These are phyloP conservation scores for Lumnitzera racemosa DNA, from an alignment of 345 rosid genomes.

Conservation along the genomic window DNA sequence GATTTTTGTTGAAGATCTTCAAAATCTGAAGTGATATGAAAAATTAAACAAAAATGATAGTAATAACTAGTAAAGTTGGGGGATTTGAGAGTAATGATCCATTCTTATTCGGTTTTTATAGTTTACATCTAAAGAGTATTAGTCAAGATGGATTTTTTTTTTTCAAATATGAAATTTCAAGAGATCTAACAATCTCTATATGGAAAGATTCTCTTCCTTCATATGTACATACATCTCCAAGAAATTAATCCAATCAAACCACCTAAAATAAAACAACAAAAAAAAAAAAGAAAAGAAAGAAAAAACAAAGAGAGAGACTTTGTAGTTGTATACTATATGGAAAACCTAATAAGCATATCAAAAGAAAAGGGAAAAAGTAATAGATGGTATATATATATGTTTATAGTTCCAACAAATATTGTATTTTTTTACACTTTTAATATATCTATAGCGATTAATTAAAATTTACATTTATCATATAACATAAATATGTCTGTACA, in stretches of 20 bases:
- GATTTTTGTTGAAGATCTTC: no score
- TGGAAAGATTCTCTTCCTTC: neutral
- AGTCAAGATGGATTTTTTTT: neutral
- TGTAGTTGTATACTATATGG: no score
- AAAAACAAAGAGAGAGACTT: neutral
- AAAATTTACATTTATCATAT: no score
- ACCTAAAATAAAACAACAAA: neutral
- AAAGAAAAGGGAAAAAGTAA: neutral
- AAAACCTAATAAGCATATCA: neutral
- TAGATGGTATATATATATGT: no score
- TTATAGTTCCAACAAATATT: no score
- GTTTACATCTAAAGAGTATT: neutral
- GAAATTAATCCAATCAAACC: neutral
- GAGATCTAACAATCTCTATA: slow-evolving; percentile 6
- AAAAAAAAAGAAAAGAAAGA: neutral
- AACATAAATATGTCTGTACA: no score
- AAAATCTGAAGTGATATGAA: no score
- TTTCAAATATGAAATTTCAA: neutral
- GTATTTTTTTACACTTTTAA: no score
- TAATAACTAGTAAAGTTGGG: neutral
- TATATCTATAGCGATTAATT: no score
- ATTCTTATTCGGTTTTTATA: no score
- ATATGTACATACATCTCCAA: neutral
- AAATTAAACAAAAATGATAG: no score
- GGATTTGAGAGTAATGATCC: neutral